Conservation (phyloP, 2,329 filamentous ascomycete genomes). For the Fusarium sulawesiense region DNA sequence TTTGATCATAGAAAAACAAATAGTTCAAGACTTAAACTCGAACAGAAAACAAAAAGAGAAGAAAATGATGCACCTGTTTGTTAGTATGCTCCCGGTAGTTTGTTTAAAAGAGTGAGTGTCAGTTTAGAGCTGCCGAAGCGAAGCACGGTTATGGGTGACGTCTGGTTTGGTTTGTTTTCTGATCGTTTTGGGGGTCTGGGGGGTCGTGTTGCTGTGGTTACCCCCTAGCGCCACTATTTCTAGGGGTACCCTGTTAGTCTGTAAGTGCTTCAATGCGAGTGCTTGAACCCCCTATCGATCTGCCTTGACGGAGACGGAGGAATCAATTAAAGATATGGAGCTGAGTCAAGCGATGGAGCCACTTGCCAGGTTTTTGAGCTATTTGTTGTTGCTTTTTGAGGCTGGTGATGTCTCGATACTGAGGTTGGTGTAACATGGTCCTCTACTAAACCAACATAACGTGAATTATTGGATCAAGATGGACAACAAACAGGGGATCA, state of each 20-base stretch:
- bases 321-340: not conserved
- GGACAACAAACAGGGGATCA: not conserved
- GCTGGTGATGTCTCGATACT: not conserved
- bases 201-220: constrained; percentile 41
- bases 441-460: not conserved
- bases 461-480: not conserved
- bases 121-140: constrained; percentile 23
- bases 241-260: constrained; percentile 26
- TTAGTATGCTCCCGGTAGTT: constrained; percentile 23
- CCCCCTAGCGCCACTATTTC: constrained; percentile 9
- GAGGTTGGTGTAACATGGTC: not conserved
- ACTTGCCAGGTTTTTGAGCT: not conserved
- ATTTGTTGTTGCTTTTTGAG: constrained; percentile 14
- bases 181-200: constrained; percentile 2
- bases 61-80: constrained; percentile 32
- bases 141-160: constrained; percentile 41
- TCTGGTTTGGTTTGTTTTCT: constrained; percentile 43
- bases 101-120: constrained; percentile 14
- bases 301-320: not conserved
- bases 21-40: constrained; percentile 29
- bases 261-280: constrained; percentile 8
- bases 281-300: constrained; percentile 16
- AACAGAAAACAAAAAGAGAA: constrained; percentile 45
- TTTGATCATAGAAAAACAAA: constrained; percentile 40
- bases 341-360: not conserved